Percentiles rank a stretch among this genome's conserved stretches.
These are phyloP conservation scores for Karstenula rhodostoma DNA, from an alignment of 2,329 filamentous ascomycete species.

Conservation along the genomic window DNA sequence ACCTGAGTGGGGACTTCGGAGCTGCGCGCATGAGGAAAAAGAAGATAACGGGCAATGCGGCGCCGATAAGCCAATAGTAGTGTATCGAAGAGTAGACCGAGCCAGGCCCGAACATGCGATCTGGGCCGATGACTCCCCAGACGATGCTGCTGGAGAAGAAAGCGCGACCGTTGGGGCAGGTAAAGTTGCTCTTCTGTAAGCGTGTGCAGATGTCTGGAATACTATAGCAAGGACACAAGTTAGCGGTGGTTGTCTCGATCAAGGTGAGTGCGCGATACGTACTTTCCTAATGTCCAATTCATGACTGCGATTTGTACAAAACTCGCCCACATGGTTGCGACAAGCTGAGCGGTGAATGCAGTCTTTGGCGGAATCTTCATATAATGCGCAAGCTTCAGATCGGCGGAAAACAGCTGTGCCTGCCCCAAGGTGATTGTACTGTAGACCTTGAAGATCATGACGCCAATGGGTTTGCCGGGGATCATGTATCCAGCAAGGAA, in stretches of 20 bases:
- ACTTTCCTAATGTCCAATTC: conserved; percentile 59
- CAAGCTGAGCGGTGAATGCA: conserved; percentile 72
- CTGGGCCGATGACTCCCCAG: conserved; percentile 75
- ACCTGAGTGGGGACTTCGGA: conserved; percentile 69
- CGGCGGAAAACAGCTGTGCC: conserved; percentile 55
- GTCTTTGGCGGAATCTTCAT: conserved; percentile 69
- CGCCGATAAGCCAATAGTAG: conserved; percentile 76
- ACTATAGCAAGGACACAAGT: conserved; percentile 32
- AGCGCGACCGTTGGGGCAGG: conserved; percentile 64
- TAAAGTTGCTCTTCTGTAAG: conserved; percentile 66
- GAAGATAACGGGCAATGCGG: conserved; percentile 67
- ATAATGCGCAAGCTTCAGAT: conserved; percentile 61
- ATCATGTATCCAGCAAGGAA: conserved; percentile 61
- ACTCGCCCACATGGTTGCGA: conserved; percentile 71
- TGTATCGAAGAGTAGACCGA: conserved; percentile 70
- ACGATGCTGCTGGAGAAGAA: conserved; percentile 70
- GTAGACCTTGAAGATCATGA: conserved; percentile 61
- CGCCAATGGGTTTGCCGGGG: conserved; percentile 58
- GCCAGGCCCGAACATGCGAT: conserved; percentile 71
- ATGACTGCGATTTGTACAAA: conserved; percentile 72
- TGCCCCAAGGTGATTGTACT: conserved; percentile 34
- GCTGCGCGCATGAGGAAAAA: conserved; percentile 68
- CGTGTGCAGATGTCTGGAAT: conserved; percentile 72
- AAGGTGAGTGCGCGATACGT: neutral
- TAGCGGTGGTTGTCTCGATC: neutral